Conservation (phyloP, 805 yeast species). For the Henningerozyma blattae region DNA sequence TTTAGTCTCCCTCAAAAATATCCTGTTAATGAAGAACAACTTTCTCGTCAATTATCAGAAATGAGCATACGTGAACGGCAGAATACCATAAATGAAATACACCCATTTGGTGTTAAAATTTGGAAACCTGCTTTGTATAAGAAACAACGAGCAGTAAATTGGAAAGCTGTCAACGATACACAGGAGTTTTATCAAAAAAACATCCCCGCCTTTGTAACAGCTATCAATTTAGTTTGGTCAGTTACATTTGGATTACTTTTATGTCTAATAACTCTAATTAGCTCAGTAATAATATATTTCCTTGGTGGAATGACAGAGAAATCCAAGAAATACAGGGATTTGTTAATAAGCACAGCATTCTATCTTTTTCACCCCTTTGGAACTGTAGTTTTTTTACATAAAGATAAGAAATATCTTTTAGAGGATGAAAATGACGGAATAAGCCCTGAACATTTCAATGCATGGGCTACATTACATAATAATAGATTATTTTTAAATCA, state of each 20-base stretch:
- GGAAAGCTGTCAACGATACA: constrained; percentile 83
- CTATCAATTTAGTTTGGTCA: constrained; percentile 67
- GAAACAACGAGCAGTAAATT: constrained; percentile 80
- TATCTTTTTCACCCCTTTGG: constrained; percentile 84
- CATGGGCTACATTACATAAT: constrained; percentile 72
- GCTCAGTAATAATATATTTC: constrained; percentile 31
- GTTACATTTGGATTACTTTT: constrained; percentile 58
- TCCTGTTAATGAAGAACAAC: too few species aligned
- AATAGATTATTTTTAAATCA: too few species aligned
- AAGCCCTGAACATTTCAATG: constrained; percentile 67
- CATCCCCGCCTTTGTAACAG: constrained; percentile 46
- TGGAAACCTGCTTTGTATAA: constrained; percentile 98
- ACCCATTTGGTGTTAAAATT: constrained; percentile 94
- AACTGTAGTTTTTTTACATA: constrained; percentile 62
- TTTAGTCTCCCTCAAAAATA: too few species aligned
- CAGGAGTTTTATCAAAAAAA: constrained; percentile 53
- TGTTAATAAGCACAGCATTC: constrained; percentile 49
- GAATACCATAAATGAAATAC: constrained; percentile 92
- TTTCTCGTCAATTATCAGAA: too few species aligned
- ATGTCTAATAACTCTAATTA: constrained; percentile 32
- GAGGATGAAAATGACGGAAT: constrained; percentile 90
- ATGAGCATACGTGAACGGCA: constrained; percentile 89
- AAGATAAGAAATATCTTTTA: constrained; percentile 65
- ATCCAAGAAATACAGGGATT: constrained; percentile 47
- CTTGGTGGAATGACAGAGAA: constrained; percentile 30